A percentile compares a stretch with the other conserved stretches of the same genome.
These are phyloP conservation scores for Parathielavia appendiculata DNA, from an alignment of 495 filamentous ascomycete genomes.

Conservation along the genomic window DNA sequence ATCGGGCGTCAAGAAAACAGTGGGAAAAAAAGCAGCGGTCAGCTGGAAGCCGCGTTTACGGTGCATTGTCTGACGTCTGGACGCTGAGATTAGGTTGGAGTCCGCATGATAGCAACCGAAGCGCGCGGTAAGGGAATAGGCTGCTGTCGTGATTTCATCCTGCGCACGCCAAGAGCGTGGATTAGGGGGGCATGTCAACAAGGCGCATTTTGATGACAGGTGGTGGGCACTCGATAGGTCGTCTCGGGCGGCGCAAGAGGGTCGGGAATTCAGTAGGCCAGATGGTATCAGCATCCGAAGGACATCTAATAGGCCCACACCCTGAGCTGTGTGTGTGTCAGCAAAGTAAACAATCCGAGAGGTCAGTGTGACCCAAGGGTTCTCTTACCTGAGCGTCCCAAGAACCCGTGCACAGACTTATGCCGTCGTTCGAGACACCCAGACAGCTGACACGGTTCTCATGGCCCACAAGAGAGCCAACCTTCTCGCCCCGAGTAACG, in stretches of 20 bases:
- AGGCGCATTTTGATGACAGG: constrained; percentile 35
- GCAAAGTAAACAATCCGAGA: not conserved
- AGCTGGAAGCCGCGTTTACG: not conserved
- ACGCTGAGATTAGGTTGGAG: not conserved
- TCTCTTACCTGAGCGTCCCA: constrained; percentile 93
- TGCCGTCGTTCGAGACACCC: constrained; percentile 96
- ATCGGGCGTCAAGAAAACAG: not conserved
- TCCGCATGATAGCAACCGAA: not conserved
- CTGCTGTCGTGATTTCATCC: constrained; percentile 53
- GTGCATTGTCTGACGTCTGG: not conserved
- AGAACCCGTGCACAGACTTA: constrained; percentile 98
- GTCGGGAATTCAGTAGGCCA: constrained; percentile 30
- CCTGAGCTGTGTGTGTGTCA: constrained; percentile 59
- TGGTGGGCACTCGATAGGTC: constrained; percentile 31
- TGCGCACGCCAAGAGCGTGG: constrained; percentile 42
- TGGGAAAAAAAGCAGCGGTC: not conserved
- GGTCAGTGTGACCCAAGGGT: not conserved
- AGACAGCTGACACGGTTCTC: constrained; percentile 98
- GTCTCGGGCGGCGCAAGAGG: constrained; percentile 28
- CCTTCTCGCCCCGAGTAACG: constrained; percentile 90
- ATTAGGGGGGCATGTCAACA: constrained; percentile 42
- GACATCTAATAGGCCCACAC: constrained; percentile 66
- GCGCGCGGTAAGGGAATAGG: constrained; percentile 27
- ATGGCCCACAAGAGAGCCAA: constrained; percentile 91
- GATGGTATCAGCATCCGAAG: constrained; percentile 25